A percentile compares a stretch with the other conserved stretches of the same genome.
These are phyloP conservation scores for Phytopythium helicoides DNA, from an alignment of 352 stramenopile genomes.

Conservation along the genomic window DNA sequence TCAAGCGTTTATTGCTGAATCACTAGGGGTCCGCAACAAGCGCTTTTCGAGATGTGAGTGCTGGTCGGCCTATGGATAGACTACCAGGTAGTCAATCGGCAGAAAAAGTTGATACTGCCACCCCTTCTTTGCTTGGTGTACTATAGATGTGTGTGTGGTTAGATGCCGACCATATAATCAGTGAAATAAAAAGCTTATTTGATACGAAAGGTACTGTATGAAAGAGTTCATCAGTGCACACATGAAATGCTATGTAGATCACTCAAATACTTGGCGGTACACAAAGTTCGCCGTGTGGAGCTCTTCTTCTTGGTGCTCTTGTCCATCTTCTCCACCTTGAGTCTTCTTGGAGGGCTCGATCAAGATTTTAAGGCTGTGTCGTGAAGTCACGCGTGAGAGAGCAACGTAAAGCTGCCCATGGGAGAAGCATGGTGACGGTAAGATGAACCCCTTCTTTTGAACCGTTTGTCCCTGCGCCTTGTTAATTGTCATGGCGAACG, in stretches of 20 bases:
- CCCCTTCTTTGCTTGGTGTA: no score
- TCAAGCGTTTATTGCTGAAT: no score
- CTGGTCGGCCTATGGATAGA: no score
- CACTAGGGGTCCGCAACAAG: no score
- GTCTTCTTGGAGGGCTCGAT: constrained; percentile 8
- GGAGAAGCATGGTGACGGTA: constrained; percentile 19
- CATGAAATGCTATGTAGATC: neutral
- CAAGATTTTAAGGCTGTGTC: constrained; percentile 13
- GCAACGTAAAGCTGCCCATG: constrained; percentile 30
- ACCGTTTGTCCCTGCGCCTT: constrained; percentile 35
- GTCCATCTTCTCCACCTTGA: constrained; percentile 5
- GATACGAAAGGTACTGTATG: neutral
- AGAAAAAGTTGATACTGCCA: no score
- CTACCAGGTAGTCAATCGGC: no score
- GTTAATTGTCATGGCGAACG: constrained; percentile 36
- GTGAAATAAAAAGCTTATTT: neutral
- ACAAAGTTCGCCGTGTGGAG: constrained; percentile 12
- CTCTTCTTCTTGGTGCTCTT: no score
- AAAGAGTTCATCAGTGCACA: neutral
- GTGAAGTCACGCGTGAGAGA: constrained; percentile 14
- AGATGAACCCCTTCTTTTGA: constrained; percentile 21
- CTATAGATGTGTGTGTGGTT: no score
- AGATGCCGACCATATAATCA: no score
- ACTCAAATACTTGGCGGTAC: constrained; percentile 7
- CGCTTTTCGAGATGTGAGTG: no score